These are phyloP conservation scores for Trypanosoma rangeli DNA, from an alignment of 208 protist genomes.

Conservation along the genomic window DNA sequence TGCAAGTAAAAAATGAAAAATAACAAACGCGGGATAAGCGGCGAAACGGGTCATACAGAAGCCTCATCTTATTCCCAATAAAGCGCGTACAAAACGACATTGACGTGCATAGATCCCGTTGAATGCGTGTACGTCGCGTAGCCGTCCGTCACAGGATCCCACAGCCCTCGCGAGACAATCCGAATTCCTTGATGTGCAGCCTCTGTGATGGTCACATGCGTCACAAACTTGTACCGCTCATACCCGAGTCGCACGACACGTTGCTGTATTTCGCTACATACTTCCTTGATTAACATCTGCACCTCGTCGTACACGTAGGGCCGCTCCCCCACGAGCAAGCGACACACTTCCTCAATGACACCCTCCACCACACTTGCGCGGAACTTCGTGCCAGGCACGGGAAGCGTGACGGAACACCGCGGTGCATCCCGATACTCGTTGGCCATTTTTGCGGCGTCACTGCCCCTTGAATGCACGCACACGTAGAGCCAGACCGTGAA, in stretches of 20 bases:
- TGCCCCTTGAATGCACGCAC: neutral
- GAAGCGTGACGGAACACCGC: conserved; percentile 68
- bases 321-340: conserved; percentile 60
- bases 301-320: conserved; percentile 74
- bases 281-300: conserved; percentile 80
- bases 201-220: conserved; percentile 81
- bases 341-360: conserved; percentile 75
- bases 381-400: conserved; percentile 71
- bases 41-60: neutral
- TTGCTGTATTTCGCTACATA: conserved; percentile 89
- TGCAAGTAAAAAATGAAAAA: neutral
- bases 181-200: conserved; percentile 85
- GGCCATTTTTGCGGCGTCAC: conserved; percentile 1
- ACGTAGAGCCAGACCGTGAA: neutral
- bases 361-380: conserved; percentile 73
- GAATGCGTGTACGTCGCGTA: conserved; percentile 82
- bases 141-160: conserved; percentile 91
- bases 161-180: conserved; percentile 85
- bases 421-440: conserved; percentile 48
- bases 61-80: conserved; percentile 77
- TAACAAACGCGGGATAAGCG: neutral
- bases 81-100: conserved; percentile 65
- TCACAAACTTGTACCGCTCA: conserved; percentile 91
- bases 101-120: conserved; percentile 77
- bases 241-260: conserved; percentile 87